These are phyloP conservation scores for Blechomonas ayalai DNA, from an alignment of 208 protist species.

Conservation along the genomic window DNA sequence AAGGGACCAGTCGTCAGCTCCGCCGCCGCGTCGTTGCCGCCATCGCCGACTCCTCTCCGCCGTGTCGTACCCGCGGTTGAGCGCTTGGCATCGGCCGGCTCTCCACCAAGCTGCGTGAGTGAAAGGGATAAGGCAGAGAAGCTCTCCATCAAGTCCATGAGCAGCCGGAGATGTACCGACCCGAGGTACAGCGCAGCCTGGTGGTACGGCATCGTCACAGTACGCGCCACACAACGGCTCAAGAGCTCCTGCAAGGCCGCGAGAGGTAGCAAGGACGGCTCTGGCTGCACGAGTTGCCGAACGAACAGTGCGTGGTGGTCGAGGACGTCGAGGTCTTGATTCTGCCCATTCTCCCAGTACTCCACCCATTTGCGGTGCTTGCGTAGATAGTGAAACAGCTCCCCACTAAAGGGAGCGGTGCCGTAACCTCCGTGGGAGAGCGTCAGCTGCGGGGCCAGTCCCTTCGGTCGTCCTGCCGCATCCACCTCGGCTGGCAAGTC, in stretches of 20 bases:
- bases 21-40: too few relatives aligned
- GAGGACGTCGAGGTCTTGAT: not conserved
- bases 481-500: conserved; percentile 3
- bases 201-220: conserved; percentile 12
- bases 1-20: conserved; percentile 6
- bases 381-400: conserved; percentile 2
- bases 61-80: too few relatives aligned
- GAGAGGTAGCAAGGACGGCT: conserved; percentile 27
- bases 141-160: conserved; percentile 29
- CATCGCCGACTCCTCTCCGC: too few relatives aligned
- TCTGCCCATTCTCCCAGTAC: not conserved
- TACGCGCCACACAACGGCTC: conserved; percentile 12
- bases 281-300: conserved; percentile 16
- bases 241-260: conserved; percentile 21
- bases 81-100: not conserved
- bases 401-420: conserved; percentile 27
- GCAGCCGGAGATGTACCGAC: conserved; percentile 19
- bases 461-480: conserved; percentile 11
- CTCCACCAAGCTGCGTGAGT: conserved; percentile 8
- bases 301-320: not conserved
- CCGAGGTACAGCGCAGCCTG: conserved; percentile 8
- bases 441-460: conserved; percentile 20
- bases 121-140: conserved; percentile 23
- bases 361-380: conserved; percentile 4
- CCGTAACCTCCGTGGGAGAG: conserved; percentile 37